Percentiles rank a stretch among this genome's conserved stretches.
Conservation (phyloP, 1,284 basidiomycete genomes). For the Cryptococcus amylolentus region DNA sequence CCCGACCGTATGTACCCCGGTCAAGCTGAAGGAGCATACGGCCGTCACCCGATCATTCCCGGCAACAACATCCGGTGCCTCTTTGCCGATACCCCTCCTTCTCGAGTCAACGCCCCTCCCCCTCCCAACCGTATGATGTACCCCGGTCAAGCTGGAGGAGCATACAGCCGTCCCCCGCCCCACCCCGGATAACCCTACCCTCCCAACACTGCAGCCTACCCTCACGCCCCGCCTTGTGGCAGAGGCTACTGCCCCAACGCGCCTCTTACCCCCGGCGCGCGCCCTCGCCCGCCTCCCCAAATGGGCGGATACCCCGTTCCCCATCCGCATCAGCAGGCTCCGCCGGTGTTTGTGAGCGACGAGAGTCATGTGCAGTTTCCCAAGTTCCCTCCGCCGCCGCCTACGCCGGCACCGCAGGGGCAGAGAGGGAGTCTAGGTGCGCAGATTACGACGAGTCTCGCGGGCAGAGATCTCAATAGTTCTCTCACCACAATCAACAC, state of each 20-base stretch:
- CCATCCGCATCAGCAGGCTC: neutral
- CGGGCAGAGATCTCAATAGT: too few species aligned
- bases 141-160: neutral
- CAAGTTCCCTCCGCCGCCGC: constrained; percentile 38
- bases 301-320: constrained; percentile 22
- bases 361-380: constrained; percentile 50
- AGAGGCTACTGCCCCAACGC: constrained; percentile 9
- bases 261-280: neutral
- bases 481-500: too few species aligned
- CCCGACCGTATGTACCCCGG: constrained; percentile 24
- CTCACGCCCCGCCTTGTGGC: constrained; percentile 3
- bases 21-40: neutral
- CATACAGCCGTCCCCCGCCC: constrained; percentile 3
- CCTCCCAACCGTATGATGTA: constrained; percentile 35
- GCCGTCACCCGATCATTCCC: too few species aligned
- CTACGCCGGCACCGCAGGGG: neutral
- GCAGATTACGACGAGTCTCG: too few species aligned
- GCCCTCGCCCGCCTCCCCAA: neutral
- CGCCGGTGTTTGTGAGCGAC: constrained; percentile 36
- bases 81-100: constrained; percentile 90
- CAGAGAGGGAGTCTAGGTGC: too few species aligned
- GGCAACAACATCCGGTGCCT: constrained; percentile 82
- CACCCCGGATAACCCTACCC: constrained; percentile 2
- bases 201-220: neutral
- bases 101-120: constrained; percentile 50